A percentile compares a stretch with the other conserved stretches of the same genome.
phyloP scores from a whole-genome alignment of 345 rosid genomes.

The Capsella bursapastoris region DNA sequence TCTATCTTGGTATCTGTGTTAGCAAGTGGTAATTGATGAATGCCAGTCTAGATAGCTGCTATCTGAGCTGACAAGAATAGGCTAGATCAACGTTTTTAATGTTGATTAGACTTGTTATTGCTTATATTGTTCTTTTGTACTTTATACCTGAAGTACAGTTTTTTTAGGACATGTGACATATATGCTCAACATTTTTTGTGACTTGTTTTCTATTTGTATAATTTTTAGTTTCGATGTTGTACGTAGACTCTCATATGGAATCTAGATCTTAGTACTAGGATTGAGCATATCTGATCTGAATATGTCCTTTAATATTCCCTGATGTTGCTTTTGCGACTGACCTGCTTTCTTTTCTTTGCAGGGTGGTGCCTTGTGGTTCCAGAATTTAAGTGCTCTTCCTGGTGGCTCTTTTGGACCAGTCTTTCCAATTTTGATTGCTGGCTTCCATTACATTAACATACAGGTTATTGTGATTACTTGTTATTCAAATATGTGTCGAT shows the following conservation, averaged over 20 bases:
- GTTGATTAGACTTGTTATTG: too few species aligned
- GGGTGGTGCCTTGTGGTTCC: constrained; percentile 97
- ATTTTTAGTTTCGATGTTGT: neutral
- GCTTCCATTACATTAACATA: constrained; percentile 74
- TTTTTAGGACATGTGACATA: too few species aligned
- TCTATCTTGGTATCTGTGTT: too few species aligned
- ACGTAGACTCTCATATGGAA: neutral
- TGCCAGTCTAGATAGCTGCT: too few species aligned
- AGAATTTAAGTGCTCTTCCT: constrained; percentile 72
- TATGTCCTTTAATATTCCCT: constrained; percentile 3
- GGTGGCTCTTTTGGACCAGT: constrained; percentile 65
- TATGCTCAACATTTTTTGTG: too few species aligned
- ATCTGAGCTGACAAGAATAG: too few species aligned
- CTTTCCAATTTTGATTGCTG: constrained; percentile 72
- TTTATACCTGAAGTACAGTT: too few species aligned
- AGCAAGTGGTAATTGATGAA: too few species aligned
- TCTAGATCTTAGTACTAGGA: neutral
- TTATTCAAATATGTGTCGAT: neutral
- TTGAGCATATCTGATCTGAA: constrained; percentile 8
- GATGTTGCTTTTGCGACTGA: constrained; percentile 22
- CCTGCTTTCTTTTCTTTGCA: constrained; percentile 44
- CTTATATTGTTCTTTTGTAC: too few species aligned
- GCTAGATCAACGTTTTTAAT: too few species aligned
- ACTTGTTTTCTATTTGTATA: too few species aligned
- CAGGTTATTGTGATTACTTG: constrained; percentile 56